phyloP scores from a whole-genome alignment of 1,284 basidiomycete species.

The Trichosporon faecale region DNA sequence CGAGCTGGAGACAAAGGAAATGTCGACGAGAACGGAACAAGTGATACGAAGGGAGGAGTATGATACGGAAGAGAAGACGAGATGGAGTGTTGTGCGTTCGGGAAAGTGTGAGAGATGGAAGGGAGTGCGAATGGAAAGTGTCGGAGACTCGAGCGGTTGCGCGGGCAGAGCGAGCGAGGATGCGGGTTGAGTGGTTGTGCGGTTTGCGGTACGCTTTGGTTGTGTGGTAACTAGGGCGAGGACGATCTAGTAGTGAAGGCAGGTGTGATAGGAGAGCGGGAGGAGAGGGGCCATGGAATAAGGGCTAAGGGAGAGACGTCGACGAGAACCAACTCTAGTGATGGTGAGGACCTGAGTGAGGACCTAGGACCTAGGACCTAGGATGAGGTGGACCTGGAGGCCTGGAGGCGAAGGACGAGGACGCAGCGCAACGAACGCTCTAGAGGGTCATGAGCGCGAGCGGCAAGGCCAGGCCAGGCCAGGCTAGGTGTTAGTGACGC shows the following conservation, averaged over 20 bases:
- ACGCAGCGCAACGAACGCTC: neutral
- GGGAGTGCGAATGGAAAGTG: slow-evolving; percentile 5
- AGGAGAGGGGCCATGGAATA: slow-evolving; percentile 3
- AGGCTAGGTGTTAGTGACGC: neutral
- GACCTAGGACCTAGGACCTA: neutral
- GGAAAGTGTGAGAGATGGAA: neutral
- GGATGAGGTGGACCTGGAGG: neutral
- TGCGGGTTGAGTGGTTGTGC: neutral
- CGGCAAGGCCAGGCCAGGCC: neutral
- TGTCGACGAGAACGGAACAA: neutral
- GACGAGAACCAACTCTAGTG: slow-evolving; percentile 4
- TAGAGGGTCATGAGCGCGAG: neutral
- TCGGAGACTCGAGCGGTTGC: neutral
- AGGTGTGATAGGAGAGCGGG: slow-evolving; percentile 7
- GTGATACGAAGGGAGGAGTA: neutral
- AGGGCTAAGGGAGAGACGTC: slow-evolving; percentile 9
- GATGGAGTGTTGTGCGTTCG: neutral
- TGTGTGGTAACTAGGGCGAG: neutral
- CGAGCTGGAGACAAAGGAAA: neutral
- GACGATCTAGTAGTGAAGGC: neutral
- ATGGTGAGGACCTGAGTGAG: neutral
- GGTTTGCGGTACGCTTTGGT: neutral
- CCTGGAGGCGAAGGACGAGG: neutral
- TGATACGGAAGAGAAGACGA: slow-evolving; percentile 2
- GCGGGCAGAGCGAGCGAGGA: neutral